Conservation (phyloP, 495 filamentous ascomycete genomes). For the Penicillium lividum region DNA sequence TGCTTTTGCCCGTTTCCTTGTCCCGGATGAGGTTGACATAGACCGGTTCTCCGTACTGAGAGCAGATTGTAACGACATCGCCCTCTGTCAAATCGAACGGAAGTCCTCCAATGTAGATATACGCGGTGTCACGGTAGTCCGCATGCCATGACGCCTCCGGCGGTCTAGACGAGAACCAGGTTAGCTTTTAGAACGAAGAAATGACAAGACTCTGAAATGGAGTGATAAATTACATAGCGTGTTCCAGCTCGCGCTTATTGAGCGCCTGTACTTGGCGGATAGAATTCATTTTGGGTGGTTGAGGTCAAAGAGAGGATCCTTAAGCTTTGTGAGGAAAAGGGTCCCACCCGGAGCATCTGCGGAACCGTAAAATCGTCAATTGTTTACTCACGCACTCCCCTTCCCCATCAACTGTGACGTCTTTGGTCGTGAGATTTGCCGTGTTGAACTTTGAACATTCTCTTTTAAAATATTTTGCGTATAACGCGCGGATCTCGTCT, state of each 20-base stretch:
- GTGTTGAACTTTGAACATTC: not conserved
- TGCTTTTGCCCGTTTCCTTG: slow-evolving; percentile 92
- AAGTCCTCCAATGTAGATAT: slow-evolving; percentile 92
- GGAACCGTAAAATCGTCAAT: slow-evolving; percentile 34
- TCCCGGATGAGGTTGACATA: slow-evolving; percentile 89
- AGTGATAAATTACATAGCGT: slow-evolving; percentile 59
- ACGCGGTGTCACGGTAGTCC: slow-evolving; percentile 96
- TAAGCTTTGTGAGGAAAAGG: slow-evolving; percentile 17
- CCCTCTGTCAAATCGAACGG: slow-evolving; percentile 94
- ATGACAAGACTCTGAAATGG: not conserved
- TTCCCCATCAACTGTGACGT: slow-evolving; percentile 18
- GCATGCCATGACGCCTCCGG: slow-evolving; percentile 94
- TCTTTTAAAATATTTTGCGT: not conserved
- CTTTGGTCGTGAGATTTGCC: not conserved
- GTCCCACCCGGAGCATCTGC: slow-evolving; percentile 29
- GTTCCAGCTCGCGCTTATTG: slow-evolving; percentile 93
- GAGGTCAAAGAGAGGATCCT: slow-evolving; percentile 9
- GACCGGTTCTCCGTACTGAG: slow-evolving; percentile 91
- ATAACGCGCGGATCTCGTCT: slow-evolving; percentile 8
- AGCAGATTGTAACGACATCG: slow-evolving; percentile 95
- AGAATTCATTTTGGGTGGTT: slow-evolving; percentile 68
- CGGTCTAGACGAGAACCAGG: slow-evolving; percentile 44
- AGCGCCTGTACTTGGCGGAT: slow-evolving; percentile 89
- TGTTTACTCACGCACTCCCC: slow-evolving; percentile 30
- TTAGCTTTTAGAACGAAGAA: slow-evolving; percentile 16